phyloP scores from a whole-genome alignment of 192 early-diverging fungal genomes.

The Paraglomus occultum region DNA sequence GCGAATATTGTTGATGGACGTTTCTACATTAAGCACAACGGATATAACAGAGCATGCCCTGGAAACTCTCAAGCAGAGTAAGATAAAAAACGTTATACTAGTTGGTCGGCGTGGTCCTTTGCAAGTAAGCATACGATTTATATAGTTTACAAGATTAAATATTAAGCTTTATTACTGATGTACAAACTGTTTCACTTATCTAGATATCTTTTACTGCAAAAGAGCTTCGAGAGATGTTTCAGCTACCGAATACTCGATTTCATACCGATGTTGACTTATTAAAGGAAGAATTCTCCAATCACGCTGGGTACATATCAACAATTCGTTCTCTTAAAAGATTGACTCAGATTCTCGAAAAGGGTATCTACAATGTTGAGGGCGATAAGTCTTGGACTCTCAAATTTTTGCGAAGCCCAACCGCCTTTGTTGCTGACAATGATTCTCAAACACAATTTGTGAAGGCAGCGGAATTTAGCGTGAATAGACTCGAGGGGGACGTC shows the following conservation, averaged over 20 bases:
- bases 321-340: conserved; percentile 77
- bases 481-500: conserved; percentile 63
- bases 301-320: conserved; percentile 37
- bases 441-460: conserved; percentile 26
- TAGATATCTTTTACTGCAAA: conserved; percentile 90
- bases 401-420: conserved; percentile 71
- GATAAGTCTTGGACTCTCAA: conserved; percentile 68
- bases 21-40: conserved; percentile 73
- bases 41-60: conserved; percentile 83
- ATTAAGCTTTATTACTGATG: not conserved
- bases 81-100: conserved; percentile 79
- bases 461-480: conserved; percentile 59
- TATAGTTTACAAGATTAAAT: not conserved
- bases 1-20: conserved; percentile 73
- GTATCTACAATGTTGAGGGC: conserved; percentile 33
- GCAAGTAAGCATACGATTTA: conserved; percentile 55
- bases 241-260: conserved; percentile 63
- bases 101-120: conserved; percentile 90
- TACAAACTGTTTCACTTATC: conserved; percentile 2
- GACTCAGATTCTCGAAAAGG: conserved; percentile 77
- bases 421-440: conserved; percentile 40
- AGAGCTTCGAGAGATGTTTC: conserved; percentile 91
- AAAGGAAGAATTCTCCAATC: conserved; percentile 46
- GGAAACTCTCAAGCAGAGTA: conserved; percentile 59
- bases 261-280: conserved; percentile 62